A percentile compares a stretch with the other conserved stretches of the same genome.
Evolutionary conservation across 2,329 filamentous ascomycete genomes (phyloP).

Genomic region (Penicillium sp.): DNA sequence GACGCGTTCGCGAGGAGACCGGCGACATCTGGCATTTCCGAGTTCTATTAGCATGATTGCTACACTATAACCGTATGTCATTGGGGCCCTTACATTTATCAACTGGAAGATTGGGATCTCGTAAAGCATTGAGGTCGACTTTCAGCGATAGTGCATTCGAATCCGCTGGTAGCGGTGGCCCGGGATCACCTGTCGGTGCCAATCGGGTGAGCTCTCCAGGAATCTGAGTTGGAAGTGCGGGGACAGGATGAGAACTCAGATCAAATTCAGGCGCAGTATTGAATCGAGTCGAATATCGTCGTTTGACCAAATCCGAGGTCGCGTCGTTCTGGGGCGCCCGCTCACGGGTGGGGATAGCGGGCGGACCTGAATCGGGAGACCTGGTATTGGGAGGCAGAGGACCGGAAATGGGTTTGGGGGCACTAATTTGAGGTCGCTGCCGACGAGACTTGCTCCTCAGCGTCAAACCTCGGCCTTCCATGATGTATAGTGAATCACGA

Average conservation of each 20-base stretch:
- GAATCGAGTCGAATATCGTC: constrained; percentile 89
- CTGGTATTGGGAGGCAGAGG: constrained; percentile 38
- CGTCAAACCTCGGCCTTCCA: constrained; percentile 57
- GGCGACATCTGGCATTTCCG: constrained; percentile 44
- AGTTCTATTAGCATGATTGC: constrained; percentile 13
- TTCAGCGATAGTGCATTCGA: constrained; percentile 56
- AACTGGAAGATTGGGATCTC: constrained; percentile 71
- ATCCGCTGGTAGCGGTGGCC: constrained; percentile 48
- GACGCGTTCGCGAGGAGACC: constrained; percentile 75
- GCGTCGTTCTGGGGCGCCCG: constrained; percentile 48
- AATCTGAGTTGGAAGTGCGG: constrained; percentile 56
- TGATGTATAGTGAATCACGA: constrained; percentile 26
- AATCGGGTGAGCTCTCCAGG: constrained; percentile 57
- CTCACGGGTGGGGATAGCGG: constrained; percentile 36
- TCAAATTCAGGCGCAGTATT: constrained; percentile 69
- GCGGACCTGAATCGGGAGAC: constrained; percentile 34
- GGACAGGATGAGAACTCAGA: constrained; percentile 66
- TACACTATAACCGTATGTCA: not conserved
- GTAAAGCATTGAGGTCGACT: constrained; percentile 72
- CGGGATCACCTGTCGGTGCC: constrained; percentile 42
- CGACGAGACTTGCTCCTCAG: constrained; percentile 59
- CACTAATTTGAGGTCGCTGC: constrained; percentile 56
- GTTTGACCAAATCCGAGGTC: constrained; percentile 82
- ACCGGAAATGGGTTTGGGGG: constrained; percentile 53
- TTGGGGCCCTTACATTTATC: constrained; percentile 64